Evolutionary conservation across 108 stramenopile species (phyloP).

Genomic region (Nitzschia sp.): DNA sequence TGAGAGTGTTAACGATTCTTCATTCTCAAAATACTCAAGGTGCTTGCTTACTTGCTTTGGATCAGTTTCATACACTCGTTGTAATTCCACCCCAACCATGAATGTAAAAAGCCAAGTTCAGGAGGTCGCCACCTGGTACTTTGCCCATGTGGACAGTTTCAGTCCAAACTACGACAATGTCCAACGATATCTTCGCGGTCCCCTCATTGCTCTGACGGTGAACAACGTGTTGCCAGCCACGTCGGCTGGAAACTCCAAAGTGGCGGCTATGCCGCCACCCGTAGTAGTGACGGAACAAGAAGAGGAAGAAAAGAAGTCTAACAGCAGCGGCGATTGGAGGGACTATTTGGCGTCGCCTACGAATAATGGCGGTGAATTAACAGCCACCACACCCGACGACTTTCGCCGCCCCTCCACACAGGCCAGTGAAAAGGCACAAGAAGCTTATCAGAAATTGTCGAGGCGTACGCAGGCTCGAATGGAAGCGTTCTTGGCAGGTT

Average conservation of each 20-base stretch:
- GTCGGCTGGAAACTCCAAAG: neutral
- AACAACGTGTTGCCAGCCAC: conserved; percentile 37
- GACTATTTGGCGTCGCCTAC: conserved; percentile 15
- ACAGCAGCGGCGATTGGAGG: conserved; percentile 24
- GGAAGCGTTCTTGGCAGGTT: conserved; percentile 81
- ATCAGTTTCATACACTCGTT: no score
- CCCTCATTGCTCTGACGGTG: conserved; percentile 68
- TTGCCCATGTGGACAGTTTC: conserved; percentile 59
- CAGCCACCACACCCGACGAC: neutral
- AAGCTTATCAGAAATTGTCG: conserved; percentile 41
- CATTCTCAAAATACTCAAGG: no score
- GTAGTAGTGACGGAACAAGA: neutral
- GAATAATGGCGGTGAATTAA: neutral
- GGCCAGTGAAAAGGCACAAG: conserved; percentile 9
- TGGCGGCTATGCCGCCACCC: conserved; percentile 11
- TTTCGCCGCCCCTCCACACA: neutral
- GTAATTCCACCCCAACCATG: no score
- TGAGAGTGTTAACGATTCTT: no score
- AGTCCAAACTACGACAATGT: conserved; percentile 63
- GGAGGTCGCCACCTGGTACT: conserved; percentile 63
- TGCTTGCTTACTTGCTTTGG: no score
- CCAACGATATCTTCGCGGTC: conserved; percentile 47
- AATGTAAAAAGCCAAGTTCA: conserved; percentile 56
- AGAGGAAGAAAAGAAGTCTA: conserved; percentile 13
- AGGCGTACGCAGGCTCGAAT: conserved; percentile 67